Conservation (phyloP, 768 basidiomycete species). For the Trametes gibbosa region DNA sequence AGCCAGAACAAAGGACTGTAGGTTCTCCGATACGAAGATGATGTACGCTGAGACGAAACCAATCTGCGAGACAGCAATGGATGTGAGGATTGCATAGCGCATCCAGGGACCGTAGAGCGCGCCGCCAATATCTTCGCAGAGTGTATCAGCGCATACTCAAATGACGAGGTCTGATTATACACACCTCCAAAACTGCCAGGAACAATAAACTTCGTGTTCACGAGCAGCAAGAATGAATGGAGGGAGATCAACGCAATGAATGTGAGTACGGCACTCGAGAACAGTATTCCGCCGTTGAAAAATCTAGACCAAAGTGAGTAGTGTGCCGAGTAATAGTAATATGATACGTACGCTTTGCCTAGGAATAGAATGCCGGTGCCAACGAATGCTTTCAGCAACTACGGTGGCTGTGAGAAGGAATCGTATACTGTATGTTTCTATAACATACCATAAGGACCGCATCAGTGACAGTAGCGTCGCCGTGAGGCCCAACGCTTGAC, state of each 20-base stretch:
- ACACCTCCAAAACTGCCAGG: constrained; percentile 91
- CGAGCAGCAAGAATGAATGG: constrained; percentile 90
- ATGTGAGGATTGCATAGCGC: constrained; percentile 83
- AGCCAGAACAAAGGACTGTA: constrained; percentile 80
- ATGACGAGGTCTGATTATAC: constrained; percentile 21
- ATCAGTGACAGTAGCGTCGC: constrained; percentile 88
- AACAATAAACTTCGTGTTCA: constrained; percentile 83
- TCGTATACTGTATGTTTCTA: background rate
- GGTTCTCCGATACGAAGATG: constrained; percentile 93
- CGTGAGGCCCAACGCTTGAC: constrained; percentile 58
- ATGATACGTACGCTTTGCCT: constrained; percentile 75
- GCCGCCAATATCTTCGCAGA: constrained; percentile 81
- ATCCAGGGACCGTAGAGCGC: constrained; percentile 89
- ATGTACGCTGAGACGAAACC: constrained; percentile 91
- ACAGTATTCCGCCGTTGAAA: constrained; percentile 91
- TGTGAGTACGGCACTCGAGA: constrained; percentile 75
- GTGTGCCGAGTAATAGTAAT: background rate
- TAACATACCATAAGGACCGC: constrained; percentile 84
- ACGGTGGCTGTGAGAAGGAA: background rate
- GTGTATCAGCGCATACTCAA: background rate
- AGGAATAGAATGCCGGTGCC: constrained; percentile 96
- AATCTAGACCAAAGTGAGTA: constrained; percentile 50
- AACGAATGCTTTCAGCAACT: constrained; percentile 92
- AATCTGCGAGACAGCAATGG: constrained; percentile 86
- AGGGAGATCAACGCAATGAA: constrained; percentile 85